A percentile compares a stretch with the other conserved stretches of the same genome.
These are phyloP conservation scores for Myrmaecium sp. DNA, from an alignment of 2,329 filamentous ascomycete genomes.

Conservation along the genomic window DNA sequence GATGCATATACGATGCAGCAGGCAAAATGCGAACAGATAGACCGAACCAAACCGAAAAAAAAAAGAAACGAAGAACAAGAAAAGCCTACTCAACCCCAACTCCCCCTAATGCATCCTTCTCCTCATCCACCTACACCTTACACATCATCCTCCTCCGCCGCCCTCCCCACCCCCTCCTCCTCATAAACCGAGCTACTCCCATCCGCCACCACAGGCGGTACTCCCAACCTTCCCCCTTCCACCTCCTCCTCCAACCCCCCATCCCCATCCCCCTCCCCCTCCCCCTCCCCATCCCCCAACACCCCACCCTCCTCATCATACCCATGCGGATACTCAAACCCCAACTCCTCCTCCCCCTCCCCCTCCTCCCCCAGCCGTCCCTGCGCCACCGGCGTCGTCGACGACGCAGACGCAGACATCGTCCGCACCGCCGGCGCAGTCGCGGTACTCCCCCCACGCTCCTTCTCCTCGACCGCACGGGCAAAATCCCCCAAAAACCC, in stretches of 20 bases:
- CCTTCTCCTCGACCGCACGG: no score
- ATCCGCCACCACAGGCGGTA: not conserved
- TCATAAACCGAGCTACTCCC: not conserved
- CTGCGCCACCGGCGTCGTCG: not conserved
- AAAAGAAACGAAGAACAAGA: not conserved
- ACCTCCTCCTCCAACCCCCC: not conserved
- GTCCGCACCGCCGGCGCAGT: not conserved
- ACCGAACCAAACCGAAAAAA: not conserved
- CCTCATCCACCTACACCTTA: not conserved
- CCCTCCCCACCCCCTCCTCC: not conserved
- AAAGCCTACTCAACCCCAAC: not conserved
- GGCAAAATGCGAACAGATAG: not conserved
- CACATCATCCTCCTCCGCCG: not conserved
- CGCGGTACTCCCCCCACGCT: not conserved
- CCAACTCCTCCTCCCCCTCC: not conserved
- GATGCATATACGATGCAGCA: no score
- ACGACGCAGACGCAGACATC: not conserved
- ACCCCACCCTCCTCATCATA: not conserved
- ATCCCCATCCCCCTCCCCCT: not conserved
- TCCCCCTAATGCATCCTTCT: not conserved
- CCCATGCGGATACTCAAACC: not conserved
- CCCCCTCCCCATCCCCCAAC: not conserved
- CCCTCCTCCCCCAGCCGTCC: not conserved
- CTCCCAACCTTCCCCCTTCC: not conserved
- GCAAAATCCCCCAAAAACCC: slow-evolving; percentile 2